Evolutionary conservation across 1,139 yeast species (phyloP).

Genomic region (Yamadazyma triangularis): DNA sequence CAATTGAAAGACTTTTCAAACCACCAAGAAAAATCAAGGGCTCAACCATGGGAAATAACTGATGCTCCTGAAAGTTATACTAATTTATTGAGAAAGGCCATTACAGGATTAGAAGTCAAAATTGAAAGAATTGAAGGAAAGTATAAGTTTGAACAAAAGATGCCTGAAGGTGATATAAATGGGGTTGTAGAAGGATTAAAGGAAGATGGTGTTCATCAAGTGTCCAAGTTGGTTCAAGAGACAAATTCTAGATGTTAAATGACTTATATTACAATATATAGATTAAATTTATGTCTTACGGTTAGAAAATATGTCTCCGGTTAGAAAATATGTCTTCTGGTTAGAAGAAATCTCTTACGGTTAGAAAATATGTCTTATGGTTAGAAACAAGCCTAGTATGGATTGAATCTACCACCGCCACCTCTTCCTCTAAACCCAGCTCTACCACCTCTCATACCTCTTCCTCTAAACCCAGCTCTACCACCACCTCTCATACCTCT

Average conservation of each 20-base stretch:
- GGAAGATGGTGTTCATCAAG: constrained; percentile 19
- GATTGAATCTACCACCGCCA: constrained; percentile 5
- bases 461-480: too few species aligned
- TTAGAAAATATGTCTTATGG: too few species aligned
- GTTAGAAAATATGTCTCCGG: too few species aligned
- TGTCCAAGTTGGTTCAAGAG: constrained; percentile 19
- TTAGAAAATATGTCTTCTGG: too few species aligned
- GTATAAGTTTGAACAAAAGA: constrained; percentile 59
- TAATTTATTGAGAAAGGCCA: constrained; percentile 45
- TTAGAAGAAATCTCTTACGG: too few species aligned
- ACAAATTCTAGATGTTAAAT: constrained; percentile 16
- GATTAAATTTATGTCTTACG: too few species aligned
- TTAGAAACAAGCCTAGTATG: too few species aligned
- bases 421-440: constrained; percentile 6
- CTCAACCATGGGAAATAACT: constrained; percentile 48
- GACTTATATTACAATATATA: too few species aligned
- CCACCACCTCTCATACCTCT: constrained; percentile 9
- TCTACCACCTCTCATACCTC: constrained; percentile 17
- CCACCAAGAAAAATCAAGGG: constrained; percentile 43
- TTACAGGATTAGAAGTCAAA: constrained; percentile 56
- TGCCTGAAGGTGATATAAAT: constrained; percentile 37
- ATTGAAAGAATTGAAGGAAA: constrained; percentile 50
- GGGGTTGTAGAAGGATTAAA: constrained; percentile 52
- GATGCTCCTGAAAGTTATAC: constrained; percentile 57
- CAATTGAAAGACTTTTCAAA: constrained; percentile 46